Evolutionary conservation across 2,329 filamentous ascomycete species (phyloP), one percentile per base, ranked within the genome.

Genomic region (Zalaria sp.): DNA sequence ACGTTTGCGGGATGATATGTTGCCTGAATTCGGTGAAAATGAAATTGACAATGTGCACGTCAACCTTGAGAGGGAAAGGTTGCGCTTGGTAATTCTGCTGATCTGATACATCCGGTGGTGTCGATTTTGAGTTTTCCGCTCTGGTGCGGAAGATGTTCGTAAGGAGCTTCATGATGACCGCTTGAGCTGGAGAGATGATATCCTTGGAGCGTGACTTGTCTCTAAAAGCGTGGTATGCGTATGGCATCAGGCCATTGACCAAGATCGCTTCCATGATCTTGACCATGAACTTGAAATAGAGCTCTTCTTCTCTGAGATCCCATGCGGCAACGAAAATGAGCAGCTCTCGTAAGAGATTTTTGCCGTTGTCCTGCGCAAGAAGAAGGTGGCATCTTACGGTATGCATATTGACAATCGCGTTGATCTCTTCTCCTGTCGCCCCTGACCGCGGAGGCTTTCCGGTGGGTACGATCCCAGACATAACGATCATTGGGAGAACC

Each of bases 301-400:
- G 76, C 46, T 93, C 87, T 46, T 89, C 81, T 58, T 96, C 88
- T 34, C 86, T 82, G 53, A 95, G 79, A 56, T 95, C 89, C 89
- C 89, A 96, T 5, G 93, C 88, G 4, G 89, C 89, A 47, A 95
- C 93, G 58, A 95, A 95, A 44, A 96, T 93, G 35, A 96, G 70
- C 54, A 96, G 75, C 59, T 96, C 89, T 43, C 89, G 74, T 1
- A 96, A 69, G 3, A 96, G 68, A 55, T 93, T 94, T 51, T 88
- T 80, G 3, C 89, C 89, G 47, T 86, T 93, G 55, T 94, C 87
- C 46, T 93, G 77, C 0, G 87, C 87, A 35, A 96, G 68, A 39
- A 96, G 75, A 55, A 95, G 83, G 55, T 93, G 83, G 54, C 88
- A 95, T 25, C 89, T 72, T 1, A 89, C 85, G 47, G 87, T 85